Evolutionary conservation across 352 stramenopile genomes (phyloP).

Genomic region (Phytopythium aichiense): DNA sequence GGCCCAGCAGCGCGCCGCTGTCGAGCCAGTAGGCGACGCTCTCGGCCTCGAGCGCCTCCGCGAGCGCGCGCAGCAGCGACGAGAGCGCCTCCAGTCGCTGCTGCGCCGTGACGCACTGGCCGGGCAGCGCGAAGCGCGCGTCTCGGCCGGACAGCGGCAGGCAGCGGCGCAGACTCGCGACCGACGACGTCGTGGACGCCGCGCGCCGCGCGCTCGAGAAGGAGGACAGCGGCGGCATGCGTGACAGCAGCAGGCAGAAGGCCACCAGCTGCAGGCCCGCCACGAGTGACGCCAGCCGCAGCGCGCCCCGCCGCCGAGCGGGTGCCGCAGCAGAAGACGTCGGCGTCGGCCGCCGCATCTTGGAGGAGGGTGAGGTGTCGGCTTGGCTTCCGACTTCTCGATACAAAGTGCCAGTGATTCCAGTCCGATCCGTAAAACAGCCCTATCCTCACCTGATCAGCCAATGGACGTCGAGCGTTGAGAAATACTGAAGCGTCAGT

Average conservation of each 20-base stretch:
- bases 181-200: conserved; percentile 15
- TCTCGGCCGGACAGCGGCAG: conserved; percentile 32
- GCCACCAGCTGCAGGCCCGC: conserved; percentile 28
- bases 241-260: conserved; percentile 35
- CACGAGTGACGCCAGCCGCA: conserved; percentile 14
- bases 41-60: conserved; percentile 28
- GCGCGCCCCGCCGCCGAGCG: not conserved
- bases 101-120: conserved; percentile 29
- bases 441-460: too few relatives aligned
- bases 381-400: too few relatives aligned
- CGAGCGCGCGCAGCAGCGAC: conserved; percentile 35
- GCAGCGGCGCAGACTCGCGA: conserved; percentile 24
- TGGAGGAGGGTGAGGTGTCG: not conserved
- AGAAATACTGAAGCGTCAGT: too few relatives aligned
- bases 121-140: conserved; percentile 23
- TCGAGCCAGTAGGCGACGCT: conserved; percentile 49
- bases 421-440: too few relatives aligned
- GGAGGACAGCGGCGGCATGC: conserved; percentile 10
- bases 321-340: not conserved
- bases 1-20: conserved; percentile 47
- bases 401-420: too few relatives aligned
- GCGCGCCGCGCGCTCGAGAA: conserved; percentile 10
- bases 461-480: too few relatives aligned
- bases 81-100: conserved; percentile 29
- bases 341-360: not conserved